A percentile compares a stretch with the other conserved stretches of the same genome.
phyloP scores from a whole-genome alignment of 371 early-diverging fungal species.

The Rhizopus stolonifer region DNA sequence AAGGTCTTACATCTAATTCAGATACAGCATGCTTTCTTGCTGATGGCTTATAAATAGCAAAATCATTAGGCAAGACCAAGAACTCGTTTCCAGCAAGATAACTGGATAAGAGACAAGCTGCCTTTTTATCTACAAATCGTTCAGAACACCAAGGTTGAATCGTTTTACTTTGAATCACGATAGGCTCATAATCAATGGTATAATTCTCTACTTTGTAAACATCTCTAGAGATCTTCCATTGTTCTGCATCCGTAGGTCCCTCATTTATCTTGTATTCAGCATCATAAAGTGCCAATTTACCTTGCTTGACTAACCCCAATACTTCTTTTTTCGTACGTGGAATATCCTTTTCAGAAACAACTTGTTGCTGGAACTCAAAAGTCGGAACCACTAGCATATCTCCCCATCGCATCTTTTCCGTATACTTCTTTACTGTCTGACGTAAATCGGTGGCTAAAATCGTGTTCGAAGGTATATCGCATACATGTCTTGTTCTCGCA shows the following conservation, averaged over 20 bases:
- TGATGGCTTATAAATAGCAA: constrained; percentile 33
- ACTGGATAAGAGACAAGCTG: constrained; percentile 40
- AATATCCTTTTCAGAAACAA: neutral
- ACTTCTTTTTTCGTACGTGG: constrained; percentile 33
- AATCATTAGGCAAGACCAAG: constrained; percentile 46
- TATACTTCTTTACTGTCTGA: constrained; percentile 31
- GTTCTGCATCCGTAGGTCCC: constrained; percentile 36
- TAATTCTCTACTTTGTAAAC: constrained; percentile 40
- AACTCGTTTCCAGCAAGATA: constrained; percentile 49
- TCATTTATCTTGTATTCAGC: constrained; percentile 37
- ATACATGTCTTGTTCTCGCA: constrained; percentile 35
- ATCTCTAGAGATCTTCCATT: constrained; percentile 31
- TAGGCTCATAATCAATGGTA: constrained; percentile 49
- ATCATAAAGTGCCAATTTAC: constrained; percentile 30
- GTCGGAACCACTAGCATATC: constrained; percentile 50
- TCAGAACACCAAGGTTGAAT: constrained; percentile 53
- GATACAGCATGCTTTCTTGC: constrained; percentile 24
- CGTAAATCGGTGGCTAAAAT: constrained; percentile 37
- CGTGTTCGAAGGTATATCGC: constrained; percentile 32
- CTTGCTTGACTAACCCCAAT: constrained; percentile 24
- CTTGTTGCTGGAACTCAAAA: constrained; percentile 14
- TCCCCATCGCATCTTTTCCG: constrained; percentile 26
- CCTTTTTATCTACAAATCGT: constrained; percentile 41
- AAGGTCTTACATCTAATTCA: constrained; percentile 40
- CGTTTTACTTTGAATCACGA: constrained; percentile 44